phyloP scores from a whole-genome alignment of 208 protist genomes.

The Porcisia deanei region DNA sequence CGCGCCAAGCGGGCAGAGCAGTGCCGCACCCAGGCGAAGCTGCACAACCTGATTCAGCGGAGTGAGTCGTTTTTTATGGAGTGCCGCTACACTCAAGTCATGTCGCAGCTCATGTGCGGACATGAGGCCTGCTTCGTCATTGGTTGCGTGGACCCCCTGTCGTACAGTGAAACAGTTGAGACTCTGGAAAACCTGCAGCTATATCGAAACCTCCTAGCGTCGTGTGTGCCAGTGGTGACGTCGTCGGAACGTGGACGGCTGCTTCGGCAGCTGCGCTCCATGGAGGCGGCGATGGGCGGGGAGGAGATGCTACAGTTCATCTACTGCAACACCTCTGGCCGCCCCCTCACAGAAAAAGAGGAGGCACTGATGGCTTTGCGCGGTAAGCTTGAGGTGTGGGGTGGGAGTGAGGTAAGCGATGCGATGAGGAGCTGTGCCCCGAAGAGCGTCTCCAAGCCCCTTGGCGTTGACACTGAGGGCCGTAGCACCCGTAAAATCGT shows the following conservation, averaged over 20 bases:
- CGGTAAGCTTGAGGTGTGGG: slow-evolving; percentile 48
- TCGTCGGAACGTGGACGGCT: slow-evolving; percentile 76
- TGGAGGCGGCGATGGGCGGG: slow-evolving; percentile 62
- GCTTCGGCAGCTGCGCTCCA: slow-evolving; percentile 56
- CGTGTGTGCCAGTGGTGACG: slow-evolving; percentile 63
- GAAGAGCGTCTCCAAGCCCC: not conserved
- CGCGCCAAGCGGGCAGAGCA: slow-evolving; percentile 45
- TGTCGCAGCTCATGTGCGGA: slow-evolving; percentile 87
- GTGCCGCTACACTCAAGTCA: slow-evolving; percentile 88
- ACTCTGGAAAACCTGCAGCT: slow-evolving; percentile 89
- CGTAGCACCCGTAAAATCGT: slow-evolving; percentile 62
- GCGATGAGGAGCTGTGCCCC: not conserved
- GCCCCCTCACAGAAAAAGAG: slow-evolving; percentile 85
- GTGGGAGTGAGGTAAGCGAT: not conserved
- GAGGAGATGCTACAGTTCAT: slow-evolving; percentile 53
- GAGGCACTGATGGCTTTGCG: slow-evolving; percentile 70
- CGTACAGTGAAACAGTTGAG: slow-evolving; percentile 79
- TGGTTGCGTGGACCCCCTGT: slow-evolving; percentile 73
- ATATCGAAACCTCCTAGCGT: slow-evolving; percentile 61
- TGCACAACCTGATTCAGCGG: slow-evolving; percentile 70
- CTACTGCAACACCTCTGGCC: slow-evolving; percentile 47
- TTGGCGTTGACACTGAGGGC: slow-evolving; percentile 19
- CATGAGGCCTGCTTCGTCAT: slow-evolving; percentile 88
- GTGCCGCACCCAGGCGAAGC: slow-evolving; percentile 45
- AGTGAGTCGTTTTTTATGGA: slow-evolving; percentile 93